A percentile compares a stretch with the other conserved stretches of the same genome.
Evolutionary conservation across 768 basidiomycete species (phyloP).

Genomic region (Panaeolus cyanescens): DNA sequence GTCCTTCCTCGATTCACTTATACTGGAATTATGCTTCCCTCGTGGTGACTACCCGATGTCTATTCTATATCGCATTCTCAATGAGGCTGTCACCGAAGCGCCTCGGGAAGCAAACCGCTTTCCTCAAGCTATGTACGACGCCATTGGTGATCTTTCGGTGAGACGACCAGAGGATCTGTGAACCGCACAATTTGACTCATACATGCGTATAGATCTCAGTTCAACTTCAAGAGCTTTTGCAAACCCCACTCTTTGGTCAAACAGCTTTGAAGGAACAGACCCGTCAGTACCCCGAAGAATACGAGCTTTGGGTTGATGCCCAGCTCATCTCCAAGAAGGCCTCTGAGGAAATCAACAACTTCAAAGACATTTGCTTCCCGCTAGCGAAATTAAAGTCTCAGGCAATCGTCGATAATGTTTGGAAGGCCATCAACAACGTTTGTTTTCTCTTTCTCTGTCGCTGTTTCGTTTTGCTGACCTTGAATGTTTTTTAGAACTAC

Average conservation of each 20-base stretch:
- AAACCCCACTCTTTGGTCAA: conserved; percentile 58
- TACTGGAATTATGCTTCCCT: conserved; percentile 83
- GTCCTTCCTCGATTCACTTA: conserved; percentile 83
- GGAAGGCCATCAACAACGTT: conserved; percentile 65
- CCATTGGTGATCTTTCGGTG: conserved; percentile 81
- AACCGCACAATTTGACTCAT: not conserved
- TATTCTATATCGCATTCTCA: conserved; percentile 66
- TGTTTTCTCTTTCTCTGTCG: conserved; percentile 15
- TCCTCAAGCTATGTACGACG: conserved; percentile 79
- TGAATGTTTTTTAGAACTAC: conserved; percentile 52
- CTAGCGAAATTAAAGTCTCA: conserved; percentile 55
- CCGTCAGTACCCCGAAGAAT: conserved; percentile 59
- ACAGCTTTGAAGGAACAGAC: conserved; percentile 54
- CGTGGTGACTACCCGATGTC: conserved; percentile 65
- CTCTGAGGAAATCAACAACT: conserved; percentile 47
- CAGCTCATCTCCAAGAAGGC: conserved; percentile 63
- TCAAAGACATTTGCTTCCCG: conserved; percentile 60
- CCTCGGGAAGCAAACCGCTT: conserved; percentile 76
- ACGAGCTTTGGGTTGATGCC: conserved; percentile 70
- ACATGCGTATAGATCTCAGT: conserved; percentile 52
- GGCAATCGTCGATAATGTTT: conserved; percentile 57
- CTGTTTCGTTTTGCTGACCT: not conserved
- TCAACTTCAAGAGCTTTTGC: conserved; percentile 66
- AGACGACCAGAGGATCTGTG: conserved; percentile 14
- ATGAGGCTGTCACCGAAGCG: conserved; percentile 72